These are phyloP conservation scores for Climacium dendroides DNA, from an alignment of 225 moss, liverwort and hornwort species.

Conservation along the genomic window DNA sequence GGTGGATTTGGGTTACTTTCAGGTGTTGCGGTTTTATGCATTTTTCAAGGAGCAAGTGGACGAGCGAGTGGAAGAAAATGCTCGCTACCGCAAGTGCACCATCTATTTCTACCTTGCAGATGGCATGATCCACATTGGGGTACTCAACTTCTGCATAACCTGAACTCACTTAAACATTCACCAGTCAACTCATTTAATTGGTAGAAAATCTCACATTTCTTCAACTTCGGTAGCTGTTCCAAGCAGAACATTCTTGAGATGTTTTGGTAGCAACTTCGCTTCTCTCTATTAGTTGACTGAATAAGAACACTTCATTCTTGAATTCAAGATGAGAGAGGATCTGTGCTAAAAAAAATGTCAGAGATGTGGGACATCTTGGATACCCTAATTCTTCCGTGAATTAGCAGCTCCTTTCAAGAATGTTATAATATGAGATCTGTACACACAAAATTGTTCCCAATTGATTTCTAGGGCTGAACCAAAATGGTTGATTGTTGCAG, in stretches of 20 bases:
- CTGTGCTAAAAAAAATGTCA: background rate
- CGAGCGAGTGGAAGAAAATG: conserved; percentile 82
- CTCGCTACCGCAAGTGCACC: conserved; percentile 78
- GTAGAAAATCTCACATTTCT: background rate
- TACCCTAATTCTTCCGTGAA: background rate
- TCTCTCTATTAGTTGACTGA: background rate
- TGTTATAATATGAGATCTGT: background rate
- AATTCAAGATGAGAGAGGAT: background rate
- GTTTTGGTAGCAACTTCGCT: background rate
- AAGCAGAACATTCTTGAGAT: background rate
- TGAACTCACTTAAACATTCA: background rate
- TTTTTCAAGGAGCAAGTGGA: conserved; percentile 91
- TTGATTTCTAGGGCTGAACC: background rate
- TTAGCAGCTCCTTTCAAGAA: background rate
- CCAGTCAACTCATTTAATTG: too few species aligned
- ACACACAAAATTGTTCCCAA: background rate
- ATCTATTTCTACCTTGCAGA: conserved; percentile 80
- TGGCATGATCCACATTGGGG: conserved; percentile 80
- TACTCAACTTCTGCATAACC: background rate
- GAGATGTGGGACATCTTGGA: background rate
- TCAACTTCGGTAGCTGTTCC: background rate
- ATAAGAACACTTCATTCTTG: background rate
- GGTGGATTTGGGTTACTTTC: background rate
- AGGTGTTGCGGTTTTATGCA: conserved; percentile 79
- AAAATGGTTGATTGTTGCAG: conserved; percentile 7